A percentile compares a stretch with the other conserved stretches of the same genome.
phyloP scores from a whole-genome alignment of 352 stramenopile species.

The Hyaloperonospora brassicae region DNA sequence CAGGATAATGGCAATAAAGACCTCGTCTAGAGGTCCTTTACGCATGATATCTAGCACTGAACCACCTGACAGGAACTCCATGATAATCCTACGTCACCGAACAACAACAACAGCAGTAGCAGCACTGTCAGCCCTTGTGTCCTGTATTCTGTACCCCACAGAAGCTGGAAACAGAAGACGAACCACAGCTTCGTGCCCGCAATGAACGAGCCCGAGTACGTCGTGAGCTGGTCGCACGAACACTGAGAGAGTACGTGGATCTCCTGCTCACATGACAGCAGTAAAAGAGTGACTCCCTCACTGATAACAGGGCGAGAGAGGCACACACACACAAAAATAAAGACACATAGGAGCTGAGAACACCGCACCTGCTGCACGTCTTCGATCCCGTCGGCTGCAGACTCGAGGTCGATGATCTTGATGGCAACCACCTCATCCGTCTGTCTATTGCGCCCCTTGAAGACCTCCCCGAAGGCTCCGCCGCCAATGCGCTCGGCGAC shows the following conservation, averaged over 20 bases:
- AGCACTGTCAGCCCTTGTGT: not conserved
- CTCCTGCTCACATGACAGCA: constrained; percentile 36
- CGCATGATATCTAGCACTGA: constrained; percentile 87
- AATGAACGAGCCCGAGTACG: constrained; percentile 85
- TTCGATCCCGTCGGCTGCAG: constrained; percentile 78
- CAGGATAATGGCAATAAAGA: constrained; percentile 79
- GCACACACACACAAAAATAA: not conserved
- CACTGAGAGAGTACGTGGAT: constrained; percentile 88
- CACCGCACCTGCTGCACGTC: constrained; percentile 66
- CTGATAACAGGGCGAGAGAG: not conserved
- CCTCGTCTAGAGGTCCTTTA: constrained; percentile 61
- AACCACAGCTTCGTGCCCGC: constrained; percentile 75
- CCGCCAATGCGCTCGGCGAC: constrained; percentile 74
- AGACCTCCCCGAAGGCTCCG: constrained; percentile 78
- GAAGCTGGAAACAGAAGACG: not conserved
- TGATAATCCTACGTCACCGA: constrained; percentile 84
- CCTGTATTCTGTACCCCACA: not conserved
- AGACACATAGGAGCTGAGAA: not conserved
- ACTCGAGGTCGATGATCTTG: constrained; percentile 83
- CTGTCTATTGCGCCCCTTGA: constrained; percentile 59
- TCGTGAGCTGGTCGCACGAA: constrained; percentile 83
- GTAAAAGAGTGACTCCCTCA: not conserved
- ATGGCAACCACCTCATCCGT: constrained; percentile 66
- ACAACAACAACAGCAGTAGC: constrained; percentile 1
- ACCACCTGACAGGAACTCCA: constrained; percentile 90